These are phyloP conservation scores for Durio zibethinus DNA, from an alignment of 345 rosid species.

Conservation along the genomic window DNA sequence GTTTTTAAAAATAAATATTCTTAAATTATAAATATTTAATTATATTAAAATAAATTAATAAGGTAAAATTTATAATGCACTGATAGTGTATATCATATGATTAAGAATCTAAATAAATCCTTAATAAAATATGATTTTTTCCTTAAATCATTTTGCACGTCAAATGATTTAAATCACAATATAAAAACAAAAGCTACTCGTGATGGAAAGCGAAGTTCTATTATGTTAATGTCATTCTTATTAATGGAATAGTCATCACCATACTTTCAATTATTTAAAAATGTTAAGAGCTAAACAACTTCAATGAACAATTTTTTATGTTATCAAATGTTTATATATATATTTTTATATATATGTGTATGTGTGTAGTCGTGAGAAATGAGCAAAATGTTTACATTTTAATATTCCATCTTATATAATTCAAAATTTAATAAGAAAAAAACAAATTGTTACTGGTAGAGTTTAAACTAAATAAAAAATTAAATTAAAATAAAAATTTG, in stretches of 20 bases:
- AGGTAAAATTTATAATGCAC: too few species aligned
- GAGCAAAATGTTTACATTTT: neutral
- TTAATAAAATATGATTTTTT: neutral
- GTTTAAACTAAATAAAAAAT: too few species aligned
- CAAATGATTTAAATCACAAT: neutral
- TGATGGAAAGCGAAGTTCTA: slow-evolving; percentile 13
- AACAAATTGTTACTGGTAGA: too few species aligned
- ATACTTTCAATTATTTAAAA: neutral
- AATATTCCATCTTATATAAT: too few species aligned
- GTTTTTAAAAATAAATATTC: too few species aligned
- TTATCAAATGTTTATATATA: too few species aligned
- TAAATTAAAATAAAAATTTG: too few species aligned
- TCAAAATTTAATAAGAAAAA: too few species aligned
- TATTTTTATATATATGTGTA: too few species aligned
- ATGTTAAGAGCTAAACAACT: neutral
- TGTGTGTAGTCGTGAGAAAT: neutral
- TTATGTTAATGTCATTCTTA: slow-evolving; percentile 1
- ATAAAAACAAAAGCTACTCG: slow-evolving; percentile 1
- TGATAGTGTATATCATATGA: too few species aligned
- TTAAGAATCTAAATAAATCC: neutral
- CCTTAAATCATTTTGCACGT: neutral
- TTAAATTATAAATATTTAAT: too few species aligned
- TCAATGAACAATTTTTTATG: neutral
- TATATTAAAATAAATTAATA: too few species aligned
- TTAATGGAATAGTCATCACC: slow-evolving; percentile 6